phyloP scores from a whole-genome alignment of 768 basidiomycete genomes.

The Multifurca ochricompacta region DNA sequence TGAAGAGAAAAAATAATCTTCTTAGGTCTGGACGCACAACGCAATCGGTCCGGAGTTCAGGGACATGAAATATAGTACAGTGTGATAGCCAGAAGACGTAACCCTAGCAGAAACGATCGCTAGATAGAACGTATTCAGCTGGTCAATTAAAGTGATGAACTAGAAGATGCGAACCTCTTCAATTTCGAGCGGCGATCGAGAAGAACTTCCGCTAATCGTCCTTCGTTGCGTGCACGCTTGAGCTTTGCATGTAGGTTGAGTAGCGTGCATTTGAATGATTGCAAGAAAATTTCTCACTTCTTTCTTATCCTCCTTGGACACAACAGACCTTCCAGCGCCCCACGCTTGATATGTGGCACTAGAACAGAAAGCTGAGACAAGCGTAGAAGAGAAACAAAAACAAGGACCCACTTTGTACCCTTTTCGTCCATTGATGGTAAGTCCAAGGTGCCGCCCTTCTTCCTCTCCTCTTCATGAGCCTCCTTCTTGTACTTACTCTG shows the following conservation, averaged over 20 bases:
- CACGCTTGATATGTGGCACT: constrained; percentile 76
- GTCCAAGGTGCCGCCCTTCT: constrained; percentile 35
- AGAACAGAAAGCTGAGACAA: constrained; percentile 9
- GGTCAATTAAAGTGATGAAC: constrained; percentile 5
- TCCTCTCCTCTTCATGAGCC: constrained; percentile 49
- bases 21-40: background rate
- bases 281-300: constrained; percentile 40
- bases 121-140: constrained; percentile 20
- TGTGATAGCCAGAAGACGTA: background rate
- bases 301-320: constrained; percentile 63
- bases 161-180: constrained; percentile 50
- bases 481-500: constrained; percentile 87
- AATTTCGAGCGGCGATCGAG: constrained; percentile 75
- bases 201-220: constrained; percentile 71
- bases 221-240: constrained; percentile 71
- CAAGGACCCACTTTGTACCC: constrained; percentile 54
- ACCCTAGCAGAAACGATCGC: constrained; percentile 41
- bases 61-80: background rate
- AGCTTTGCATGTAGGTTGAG: constrained; percentile 37
- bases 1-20: background rate
- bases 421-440: constrained; percentile 54
- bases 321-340: constrained; percentile 71
- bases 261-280: background rate
- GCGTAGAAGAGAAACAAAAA: background rate
- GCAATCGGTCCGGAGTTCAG: background rate